phyloP scores from a whole-genome alignment of 176 grass and related monocot species.

The Raddia guianensis region DNA sequence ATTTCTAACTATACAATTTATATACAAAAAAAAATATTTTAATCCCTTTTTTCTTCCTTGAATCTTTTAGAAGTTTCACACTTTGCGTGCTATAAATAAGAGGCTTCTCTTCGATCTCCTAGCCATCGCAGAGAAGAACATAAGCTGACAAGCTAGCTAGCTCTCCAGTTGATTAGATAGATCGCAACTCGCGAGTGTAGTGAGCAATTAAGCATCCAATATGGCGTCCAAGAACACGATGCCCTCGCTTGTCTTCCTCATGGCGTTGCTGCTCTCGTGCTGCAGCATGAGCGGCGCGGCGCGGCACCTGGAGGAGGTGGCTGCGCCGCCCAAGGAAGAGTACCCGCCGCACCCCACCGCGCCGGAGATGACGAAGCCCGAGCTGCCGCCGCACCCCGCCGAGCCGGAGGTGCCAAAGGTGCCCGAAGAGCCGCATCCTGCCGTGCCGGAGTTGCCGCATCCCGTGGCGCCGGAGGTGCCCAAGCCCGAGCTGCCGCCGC shows the following conservation, averaged over 20 bases:
- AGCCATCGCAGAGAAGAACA: slow-evolving; percentile 8
- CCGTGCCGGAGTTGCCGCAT: background rate
- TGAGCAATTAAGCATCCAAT: background rate
- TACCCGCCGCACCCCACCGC: background rate
- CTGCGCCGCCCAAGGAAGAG: slow-evolving; percentile 17
- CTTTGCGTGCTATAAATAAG: slow-evolving; percentile 2
- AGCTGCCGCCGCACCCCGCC: background rate
- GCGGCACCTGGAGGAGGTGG: slow-evolving; percentile 32
- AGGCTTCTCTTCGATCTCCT: background rate
- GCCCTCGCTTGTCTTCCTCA: background rate
- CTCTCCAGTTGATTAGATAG: background rate
- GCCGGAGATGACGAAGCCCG: background rate
- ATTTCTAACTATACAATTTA: too few species aligned
- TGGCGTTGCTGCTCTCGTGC: slow-evolving; percentile 37
- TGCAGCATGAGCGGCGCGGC: slow-evolving; percentile 32
- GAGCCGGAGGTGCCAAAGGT: background rate
- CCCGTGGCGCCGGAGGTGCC: background rate
- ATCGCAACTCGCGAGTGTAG: background rate
- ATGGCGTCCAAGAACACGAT: slow-evolving; percentile 33
- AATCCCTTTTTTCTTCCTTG: too few species aligned
- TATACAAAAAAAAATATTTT: too few species aligned
- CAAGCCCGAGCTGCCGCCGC: background rate
- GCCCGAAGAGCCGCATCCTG: background rate
- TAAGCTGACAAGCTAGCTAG: background rate
- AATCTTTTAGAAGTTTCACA: background rate